Percentiles rank a stretch among this genome's conserved stretches.
phyloP scores from a whole-genome alignment of 2,329 filamentous ascomycete species.

The Cercospora beticola region DNA sequence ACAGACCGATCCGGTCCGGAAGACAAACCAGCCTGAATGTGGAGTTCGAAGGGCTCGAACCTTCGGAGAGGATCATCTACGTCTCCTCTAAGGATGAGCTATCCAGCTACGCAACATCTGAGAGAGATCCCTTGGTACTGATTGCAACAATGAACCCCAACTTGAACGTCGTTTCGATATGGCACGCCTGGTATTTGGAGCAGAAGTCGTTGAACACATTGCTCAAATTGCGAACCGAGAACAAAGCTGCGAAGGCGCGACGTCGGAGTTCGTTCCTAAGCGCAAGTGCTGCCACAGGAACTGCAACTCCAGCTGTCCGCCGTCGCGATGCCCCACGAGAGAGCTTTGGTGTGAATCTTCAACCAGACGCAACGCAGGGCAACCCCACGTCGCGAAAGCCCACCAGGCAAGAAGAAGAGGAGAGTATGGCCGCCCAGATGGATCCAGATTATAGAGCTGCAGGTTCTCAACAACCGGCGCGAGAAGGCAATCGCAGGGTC shows the following conservation, averaged over 20 bases:
- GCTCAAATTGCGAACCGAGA: constrained; percentile 42
- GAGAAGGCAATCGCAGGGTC: constrained; percentile 68
- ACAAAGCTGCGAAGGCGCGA: constrained; percentile 52
- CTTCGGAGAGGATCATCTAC: constrained; percentile 79
- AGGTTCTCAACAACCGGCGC: constrained; percentile 50
- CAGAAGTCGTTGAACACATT: constrained; percentile 56
- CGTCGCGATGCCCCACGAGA: constrained; percentile 68
- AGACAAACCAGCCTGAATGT: constrained; percentile 39
- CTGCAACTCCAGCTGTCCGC: constrained; percentile 68
- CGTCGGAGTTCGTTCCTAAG: constrained; percentile 63
- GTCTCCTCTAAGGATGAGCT: constrained; percentile 67
- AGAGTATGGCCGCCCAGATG: constrained; percentile 50
- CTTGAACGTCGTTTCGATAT: constrained; percentile 75
- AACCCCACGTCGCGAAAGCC: constrained; percentile 30
- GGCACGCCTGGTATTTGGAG: constrained; percentile 76
- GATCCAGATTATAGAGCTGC: constrained; percentile 48
- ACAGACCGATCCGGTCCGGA: constrained; percentile 27
- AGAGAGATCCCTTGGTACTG: constrained; percentile 58
- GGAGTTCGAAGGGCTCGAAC: constrained; percentile 64
- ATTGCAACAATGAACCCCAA: constrained; percentile 79
- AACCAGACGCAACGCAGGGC: constrained; percentile 30
- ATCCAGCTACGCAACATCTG: constrained; percentile 40
- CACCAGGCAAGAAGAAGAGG: constrained; percentile 43
- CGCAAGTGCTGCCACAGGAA: constrained; percentile 63
- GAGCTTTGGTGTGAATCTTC: constrained; percentile 63